These are phyloP conservation scores for Elsinoe perseae DNA, from an alignment of 2,329 filamentous ascomycete genomes.

Conservation along the genomic window DNA sequence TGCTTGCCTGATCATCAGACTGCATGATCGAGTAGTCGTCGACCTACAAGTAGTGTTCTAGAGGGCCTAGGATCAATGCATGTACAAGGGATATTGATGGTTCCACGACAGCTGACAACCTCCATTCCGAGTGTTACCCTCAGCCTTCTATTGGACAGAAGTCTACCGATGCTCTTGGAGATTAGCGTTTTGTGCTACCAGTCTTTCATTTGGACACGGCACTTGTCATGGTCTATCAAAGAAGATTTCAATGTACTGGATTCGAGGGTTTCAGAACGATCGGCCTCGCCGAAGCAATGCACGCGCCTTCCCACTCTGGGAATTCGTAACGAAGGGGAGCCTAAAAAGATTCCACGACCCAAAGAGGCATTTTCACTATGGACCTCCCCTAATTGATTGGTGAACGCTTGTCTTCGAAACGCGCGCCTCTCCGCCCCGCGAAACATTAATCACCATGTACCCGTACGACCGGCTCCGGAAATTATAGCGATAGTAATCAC, in stretches of 20 bases:
- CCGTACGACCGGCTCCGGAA: conserved; percentile 10
- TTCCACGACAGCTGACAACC: conserved; percentile 3
- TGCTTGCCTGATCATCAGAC: neutral
- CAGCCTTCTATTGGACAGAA: neutral
- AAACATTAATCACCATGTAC: conserved; percentile 7
- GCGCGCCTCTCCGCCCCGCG: conserved; percentile 6
- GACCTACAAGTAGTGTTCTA: neutral
- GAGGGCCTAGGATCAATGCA: neutral
- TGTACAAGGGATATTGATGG: neutral
- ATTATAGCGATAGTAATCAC: conserved; percentile 13
- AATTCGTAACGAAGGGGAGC: conserved; percentile 13
- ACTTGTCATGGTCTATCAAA: conserved; percentile 12
- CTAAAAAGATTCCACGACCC: conserved; percentile 8
- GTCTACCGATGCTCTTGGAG: neutral
- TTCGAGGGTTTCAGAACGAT: conserved; percentile 16
- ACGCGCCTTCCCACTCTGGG: conserved; percentile 8
- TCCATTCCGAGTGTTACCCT: conserved; percentile 2
- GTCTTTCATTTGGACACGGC: neutral
- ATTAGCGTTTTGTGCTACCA: conserved; percentile 9
- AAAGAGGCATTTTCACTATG: conserved; percentile 9
- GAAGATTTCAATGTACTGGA: conserved; percentile 11
- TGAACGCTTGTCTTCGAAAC: conserved; percentile 1
- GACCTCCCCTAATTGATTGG: conserved; percentile 13
- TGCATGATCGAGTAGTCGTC: neutral
- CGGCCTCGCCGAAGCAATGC: conserved; percentile 14